Conservation (phyloP, 2,329 filamentous ascomycete genomes). For the Cadophora gregata region DNA sequence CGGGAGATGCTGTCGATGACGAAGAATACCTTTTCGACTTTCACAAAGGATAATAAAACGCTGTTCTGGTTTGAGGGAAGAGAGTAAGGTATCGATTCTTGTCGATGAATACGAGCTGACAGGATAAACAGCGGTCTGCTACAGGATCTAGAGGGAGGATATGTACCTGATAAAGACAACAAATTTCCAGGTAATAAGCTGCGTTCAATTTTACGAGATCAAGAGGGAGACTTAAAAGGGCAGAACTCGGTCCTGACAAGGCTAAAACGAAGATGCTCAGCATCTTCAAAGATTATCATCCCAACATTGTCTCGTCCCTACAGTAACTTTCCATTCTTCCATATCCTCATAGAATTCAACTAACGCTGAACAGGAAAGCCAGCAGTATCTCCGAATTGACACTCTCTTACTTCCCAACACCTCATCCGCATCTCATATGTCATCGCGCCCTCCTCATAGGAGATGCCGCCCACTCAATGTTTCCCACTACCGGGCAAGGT, state of each 20-base stretch:
- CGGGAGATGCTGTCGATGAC: conserved; percentile 1
- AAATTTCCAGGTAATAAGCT: background rate
- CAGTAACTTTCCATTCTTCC: background rate
- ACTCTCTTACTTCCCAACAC: conserved; percentile 6
- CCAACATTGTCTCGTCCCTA: conserved; percentile 25
- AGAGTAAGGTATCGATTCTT: conserved; percentile 6
- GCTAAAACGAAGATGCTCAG: conserved; percentile 34
- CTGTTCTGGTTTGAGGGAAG: conserved; percentile 19
- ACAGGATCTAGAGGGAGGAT: conserved; percentile 19
- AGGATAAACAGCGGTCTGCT: background rate
- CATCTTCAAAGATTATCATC: conserved; percentile 37
- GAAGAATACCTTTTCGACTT: conserved; percentile 2
- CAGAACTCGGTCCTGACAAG: conserved; percentile 16
- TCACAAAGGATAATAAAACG: conserved; percentile 5
- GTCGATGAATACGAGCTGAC: no score
- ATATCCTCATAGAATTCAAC: background rate
- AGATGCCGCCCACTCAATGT: conserved; percentile 48
- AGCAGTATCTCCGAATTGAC: conserved; percentile 7
- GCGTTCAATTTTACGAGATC: no score
- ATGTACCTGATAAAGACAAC: conserved; percentile 9
- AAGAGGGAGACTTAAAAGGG: no score
- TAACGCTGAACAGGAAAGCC: conserved; percentile 9
- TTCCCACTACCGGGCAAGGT: conserved; percentile 46
- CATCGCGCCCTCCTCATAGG: conserved; percentile 45
- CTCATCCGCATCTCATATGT: conserved; percentile 24